phyloP scores from a whole-genome alignment of 1,284 basidiomycete species.

The Prillingera fragicola region DNA sequence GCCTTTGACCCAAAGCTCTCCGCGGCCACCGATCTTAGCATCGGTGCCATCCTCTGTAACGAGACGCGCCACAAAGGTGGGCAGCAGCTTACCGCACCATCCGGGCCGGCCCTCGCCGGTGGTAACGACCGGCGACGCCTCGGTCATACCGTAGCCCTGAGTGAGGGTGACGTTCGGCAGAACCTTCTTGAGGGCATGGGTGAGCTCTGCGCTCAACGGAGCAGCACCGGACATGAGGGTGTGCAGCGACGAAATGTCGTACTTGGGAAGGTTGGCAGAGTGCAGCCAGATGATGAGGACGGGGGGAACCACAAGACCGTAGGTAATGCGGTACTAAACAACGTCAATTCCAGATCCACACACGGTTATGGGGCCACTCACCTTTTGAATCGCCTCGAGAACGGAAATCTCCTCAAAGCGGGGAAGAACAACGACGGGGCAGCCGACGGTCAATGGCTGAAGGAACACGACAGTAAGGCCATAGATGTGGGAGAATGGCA shows the following conservation, averaged over 20 bases:
- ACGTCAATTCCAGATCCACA: not conserved
- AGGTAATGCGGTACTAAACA: conserved; percentile 61
- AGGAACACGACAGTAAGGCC: conserved; percentile 50
- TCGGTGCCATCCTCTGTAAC: conserved; percentile 49
- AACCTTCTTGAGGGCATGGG: conserved; percentile 23
- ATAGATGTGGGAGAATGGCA: conserved; percentile 21
- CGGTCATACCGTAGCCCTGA: conserved; percentile 50
- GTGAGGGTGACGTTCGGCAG: conserved; percentile 28
- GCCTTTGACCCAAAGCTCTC: conserved; percentile 75
- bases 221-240: conserved; percentile 73
- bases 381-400: conserved; percentile 61
- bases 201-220: conserved; percentile 57
- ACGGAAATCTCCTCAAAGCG: conserved; percentile 57
- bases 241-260: conserved; percentile 61
- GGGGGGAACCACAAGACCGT: conserved; percentile 71
- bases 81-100: conserved; percentile 64
- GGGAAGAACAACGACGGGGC: conserved; percentile 62
- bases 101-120: conserved; percentile 49
- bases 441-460: conserved; percentile 57
- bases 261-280: conserved; percentile 59
- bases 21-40: conserved; percentile 56
- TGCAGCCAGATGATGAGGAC: conserved; percentile 58
- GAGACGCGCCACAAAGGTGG: conserved; percentile 71
- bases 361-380: too few species aligned
- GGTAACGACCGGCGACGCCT: conserved; percentile 47